Evolutionary conservation across 2,329 filamentous ascomycete genomes (phyloP), one percentile per base, ranked within the genome.

Genomic region (Geosmithia putterillii): DNA sequence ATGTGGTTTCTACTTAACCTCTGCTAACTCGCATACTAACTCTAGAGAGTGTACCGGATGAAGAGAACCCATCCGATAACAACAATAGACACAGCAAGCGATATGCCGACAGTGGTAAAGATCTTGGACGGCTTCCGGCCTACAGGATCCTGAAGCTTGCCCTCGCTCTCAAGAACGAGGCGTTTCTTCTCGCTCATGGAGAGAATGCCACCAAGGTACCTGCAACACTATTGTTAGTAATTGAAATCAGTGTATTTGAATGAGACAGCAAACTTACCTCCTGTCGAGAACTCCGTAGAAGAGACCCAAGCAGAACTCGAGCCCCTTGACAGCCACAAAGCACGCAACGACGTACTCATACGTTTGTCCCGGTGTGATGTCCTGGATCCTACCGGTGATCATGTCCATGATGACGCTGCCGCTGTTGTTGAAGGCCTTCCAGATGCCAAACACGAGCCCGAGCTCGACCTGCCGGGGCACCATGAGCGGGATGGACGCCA

Each of bases 371-470:
- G 50, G 52, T 0, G 54, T 56, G 14, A 51, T 51, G 39, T 54
- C 53, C n/a, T 56, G 51, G 15, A 55, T 44, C 9, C 48, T 44
- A 2, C 53, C 52, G 7, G 53, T 47, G 42, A 55, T 54, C 51
- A 55, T 56, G 35, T 56, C 54, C 10, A 56, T 51, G 19, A 56
- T 45, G 15, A 55, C 52, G 20, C 50, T 54, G 19, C 49, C 51
- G 35, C 50, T 50, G 38, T 56, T 56, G 45, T 56, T 56, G 32
- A 55, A 55, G 1, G 50, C 48, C 45, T 55, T 54, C 54, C 53
- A 56, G 37, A 56, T 51, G 12, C 54, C 52, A 22, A 56, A 50
- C 1, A 49, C 52, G 1, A 55, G 52, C 7, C 54, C 53, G 6
- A 56, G 45, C 41, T 55, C 46, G 10, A 47, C 19, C 28, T 55